Conservation (phyloP, 1,139 yeast species). For the Yamadazyma atlantica region DNA sequence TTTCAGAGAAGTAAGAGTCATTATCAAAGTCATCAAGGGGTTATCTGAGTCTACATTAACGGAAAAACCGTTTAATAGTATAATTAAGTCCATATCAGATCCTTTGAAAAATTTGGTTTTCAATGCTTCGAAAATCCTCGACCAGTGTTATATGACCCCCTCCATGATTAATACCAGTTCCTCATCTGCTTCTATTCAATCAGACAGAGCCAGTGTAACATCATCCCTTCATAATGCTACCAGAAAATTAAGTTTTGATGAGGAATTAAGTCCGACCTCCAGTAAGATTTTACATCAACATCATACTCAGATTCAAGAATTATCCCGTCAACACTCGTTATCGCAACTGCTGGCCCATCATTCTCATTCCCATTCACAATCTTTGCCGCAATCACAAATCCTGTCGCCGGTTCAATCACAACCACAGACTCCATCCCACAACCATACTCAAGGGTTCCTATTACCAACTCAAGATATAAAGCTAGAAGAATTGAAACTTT, state of each 20-base stretch:
- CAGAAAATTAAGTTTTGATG: conserved; percentile 11
- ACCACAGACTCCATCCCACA: conserved; percentile 1
- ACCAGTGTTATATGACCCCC: conserved; percentile 19
- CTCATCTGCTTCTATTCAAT: conserved; percentile 11
- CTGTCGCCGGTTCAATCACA: conserved; percentile 1
- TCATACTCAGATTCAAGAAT: conserved; percentile 4
- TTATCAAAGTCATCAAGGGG: conserved; percentile 41
- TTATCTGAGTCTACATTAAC: conserved; percentile 33
- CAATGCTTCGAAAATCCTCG: conserved; percentile 30
- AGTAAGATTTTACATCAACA: conserved; percentile 5
- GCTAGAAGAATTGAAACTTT: conserved; percentile 11
- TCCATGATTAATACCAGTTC: conserved; percentile 8
- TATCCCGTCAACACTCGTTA: conserved; percentile 5
- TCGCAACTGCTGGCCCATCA: conserved; percentile 1
- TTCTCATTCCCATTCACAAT: neutral
- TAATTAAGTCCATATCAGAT: conserved; percentile 24
- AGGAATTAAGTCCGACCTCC: conserved; percentile 11
- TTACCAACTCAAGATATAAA: conserved; percentile 6
- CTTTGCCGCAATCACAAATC: conserved; percentile 1
- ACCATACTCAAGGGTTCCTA: neutral
- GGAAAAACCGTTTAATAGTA: conserved; percentile 18
- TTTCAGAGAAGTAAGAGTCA: conserved; percentile 28
- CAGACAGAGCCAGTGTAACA: conserved; percentile 11
- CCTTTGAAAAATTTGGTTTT: conserved; percentile 30
- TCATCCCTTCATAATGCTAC: conserved; percentile 8